Percentiles rank a stretch among this genome's conserved stretches.
phyloP scores from a whole-genome alignment of 139 green algal genomes.

The Closterium sp. region DNA sequence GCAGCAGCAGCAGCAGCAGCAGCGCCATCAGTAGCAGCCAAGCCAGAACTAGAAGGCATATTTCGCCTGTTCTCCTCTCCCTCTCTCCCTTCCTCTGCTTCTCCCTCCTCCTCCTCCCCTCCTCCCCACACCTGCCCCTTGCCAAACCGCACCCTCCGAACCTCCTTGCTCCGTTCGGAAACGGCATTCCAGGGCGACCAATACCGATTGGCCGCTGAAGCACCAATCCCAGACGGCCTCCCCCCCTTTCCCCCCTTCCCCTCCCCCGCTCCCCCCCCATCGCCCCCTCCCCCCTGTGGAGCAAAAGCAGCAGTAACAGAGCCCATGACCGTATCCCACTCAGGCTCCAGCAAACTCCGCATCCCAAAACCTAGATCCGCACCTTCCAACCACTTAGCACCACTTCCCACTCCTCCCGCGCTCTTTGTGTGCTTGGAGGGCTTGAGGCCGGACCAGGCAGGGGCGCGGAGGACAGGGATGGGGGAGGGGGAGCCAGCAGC shows the following conservation, averaged over 20 bases:
- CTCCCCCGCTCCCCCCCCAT: neutral
- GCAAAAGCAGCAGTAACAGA: neutral
- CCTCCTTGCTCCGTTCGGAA: constrained; percentile 15
- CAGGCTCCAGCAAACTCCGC: neutral
- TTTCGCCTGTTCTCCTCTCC: neutral
- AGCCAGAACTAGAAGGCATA: no score
- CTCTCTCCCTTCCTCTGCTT: neutral
- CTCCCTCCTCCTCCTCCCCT: neutral
- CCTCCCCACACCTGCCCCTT: neutral
- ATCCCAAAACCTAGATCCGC: neutral
- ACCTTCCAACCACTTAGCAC: neutral
- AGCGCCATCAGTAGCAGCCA: neutral
- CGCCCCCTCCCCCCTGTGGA: neutral
- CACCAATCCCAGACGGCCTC: neutral
- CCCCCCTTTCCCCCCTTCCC: neutral
- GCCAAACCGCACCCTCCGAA: constrained; percentile 3
- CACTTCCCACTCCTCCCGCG: neutral
- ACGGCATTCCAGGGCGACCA: constrained; percentile 26
- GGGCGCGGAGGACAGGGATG: neutral
- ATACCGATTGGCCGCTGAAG: constrained; percentile 1
- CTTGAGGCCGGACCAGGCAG: neutral
- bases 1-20: no score
- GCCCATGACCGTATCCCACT: neutral
- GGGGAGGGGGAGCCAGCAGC: neutral
- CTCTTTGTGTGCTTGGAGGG: neutral